Evolutionary conservation across 495 filamentous ascomycete species (phyloP).

Genomic region (Penicillium maclennaniae): DNA sequence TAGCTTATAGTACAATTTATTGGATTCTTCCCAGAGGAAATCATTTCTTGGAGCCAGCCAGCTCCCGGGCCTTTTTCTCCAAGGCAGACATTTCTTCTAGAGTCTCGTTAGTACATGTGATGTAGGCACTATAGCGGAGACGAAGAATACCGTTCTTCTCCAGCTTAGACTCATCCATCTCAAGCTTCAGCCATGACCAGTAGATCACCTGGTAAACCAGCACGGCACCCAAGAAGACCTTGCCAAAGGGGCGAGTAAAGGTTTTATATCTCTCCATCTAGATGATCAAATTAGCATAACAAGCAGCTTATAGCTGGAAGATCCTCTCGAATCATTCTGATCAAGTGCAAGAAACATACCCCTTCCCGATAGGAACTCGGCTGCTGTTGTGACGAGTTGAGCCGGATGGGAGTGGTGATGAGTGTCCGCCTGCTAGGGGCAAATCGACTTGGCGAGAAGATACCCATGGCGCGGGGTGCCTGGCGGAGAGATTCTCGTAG

Average conservation of each 20-base stretch:
- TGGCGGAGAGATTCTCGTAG: conserved; percentile 12
- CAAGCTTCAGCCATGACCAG: conserved; percentile 84
- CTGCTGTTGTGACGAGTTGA: conserved; percentile 15
- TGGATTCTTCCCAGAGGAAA: neutral
- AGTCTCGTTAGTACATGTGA: neutral
- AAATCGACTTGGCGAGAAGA: neutral
- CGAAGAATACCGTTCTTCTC: conserved; percentile 51
- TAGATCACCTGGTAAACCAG: conserved; percentile 86
- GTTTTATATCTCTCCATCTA: conserved; percentile 73
- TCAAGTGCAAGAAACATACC: conserved; percentile 11
- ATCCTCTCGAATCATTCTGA: neutral
- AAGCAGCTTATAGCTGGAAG: neutral
- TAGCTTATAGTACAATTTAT: conserved; percentile 20
- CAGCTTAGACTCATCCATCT: conserved; percentile 65
- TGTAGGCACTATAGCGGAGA: neutral
- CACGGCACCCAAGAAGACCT: conserved; percentile 79
- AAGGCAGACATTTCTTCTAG: conserved; percentile 37
- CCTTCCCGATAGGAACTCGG: conserved; percentile 26
- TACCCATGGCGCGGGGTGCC: neutral
- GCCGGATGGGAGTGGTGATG: conserved; percentile 13
- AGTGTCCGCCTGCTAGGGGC: conserved; percentile 7
- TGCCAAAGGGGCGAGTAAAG: conserved; percentile 75
- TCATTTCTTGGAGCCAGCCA: conserved; percentile 33
- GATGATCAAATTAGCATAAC: neutral
- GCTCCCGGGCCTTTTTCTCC: conserved; percentile 41